Base-by-base conservation (phyloP, 805 yeast species). In the Kodamaea fukazawae region DNA sequence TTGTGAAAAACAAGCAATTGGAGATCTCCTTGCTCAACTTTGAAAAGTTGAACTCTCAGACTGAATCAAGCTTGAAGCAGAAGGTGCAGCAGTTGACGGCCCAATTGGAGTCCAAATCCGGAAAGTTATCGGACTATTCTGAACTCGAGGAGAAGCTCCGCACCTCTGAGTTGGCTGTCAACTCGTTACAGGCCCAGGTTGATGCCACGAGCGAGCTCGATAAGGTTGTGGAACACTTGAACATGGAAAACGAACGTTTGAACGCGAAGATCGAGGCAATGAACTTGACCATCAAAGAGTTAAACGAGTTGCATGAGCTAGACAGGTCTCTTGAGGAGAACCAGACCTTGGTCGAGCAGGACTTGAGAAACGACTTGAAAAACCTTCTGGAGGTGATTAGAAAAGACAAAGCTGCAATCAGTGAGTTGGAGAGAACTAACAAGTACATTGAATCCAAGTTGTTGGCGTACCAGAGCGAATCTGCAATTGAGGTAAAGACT, bases 251-350 rank as follows among this genome's bases (percentile, higher is more conserved):
- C 42, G 68, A 61, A 20, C 45, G 40, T n/a, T 57, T 78, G 2
- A 47, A 45, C 7, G 53, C 51, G 3, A 57, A 66, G 31, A 56
- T 77, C 3, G 34, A 42, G 0, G 41, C 44, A 2, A 50, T 77
- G n/a, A 56, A 61, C 17, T 42, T 45, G 3, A 65, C 73, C 2
- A 51, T 80, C 0, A 51, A 58, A 1, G 80, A 76, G 15, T 53
- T 76, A 15, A 74, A 71, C 29, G 79, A 76, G 41, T 47, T 80
- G 23, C 73, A 72, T 40, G 69, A 65, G 22, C 51, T 80, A 10
- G 78, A 79, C 40, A 64, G 59, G 30, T 76, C 75, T 34, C 57
- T 80, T 8, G 35, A 38, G 27, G 39, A 48, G 35, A 32, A 42
- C 44, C 57, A 46, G 29, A 22, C 31, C 15, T 14, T 53, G 41